phyloP scores from a whole-genome alignment of 306 rosid genomes.

The Sphenostylis stenocarpa region DNA sequence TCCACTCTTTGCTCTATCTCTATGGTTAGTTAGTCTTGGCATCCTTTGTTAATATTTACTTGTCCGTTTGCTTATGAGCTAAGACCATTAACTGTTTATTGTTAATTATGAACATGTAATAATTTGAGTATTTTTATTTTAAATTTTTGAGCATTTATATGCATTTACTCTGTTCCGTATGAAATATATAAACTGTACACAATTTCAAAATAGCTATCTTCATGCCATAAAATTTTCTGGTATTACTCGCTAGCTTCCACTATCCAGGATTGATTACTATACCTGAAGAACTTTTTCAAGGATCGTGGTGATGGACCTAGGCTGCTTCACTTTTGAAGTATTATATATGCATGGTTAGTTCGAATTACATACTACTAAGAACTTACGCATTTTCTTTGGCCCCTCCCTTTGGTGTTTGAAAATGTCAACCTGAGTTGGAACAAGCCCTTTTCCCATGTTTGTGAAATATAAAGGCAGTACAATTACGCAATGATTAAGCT shows the following conservation, averaged over 20 bases:
- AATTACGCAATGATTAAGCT: slow-evolving; percentile 5
- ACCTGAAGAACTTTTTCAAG: too few species aligned
- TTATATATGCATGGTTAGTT: too few species aligned
- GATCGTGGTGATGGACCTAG: too few species aligned
- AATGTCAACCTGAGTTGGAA: slow-evolving; percentile 6
- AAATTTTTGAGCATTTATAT: neutral
- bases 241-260: too few species aligned
- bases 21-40: neutral
- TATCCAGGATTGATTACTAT: too few species aligned
- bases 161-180: neutral
- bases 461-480: neutral
- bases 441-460: neutral
- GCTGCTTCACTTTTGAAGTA: too few species aligned
- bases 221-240: too few species aligned
- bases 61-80: neutral
- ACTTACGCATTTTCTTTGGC: too few species aligned
- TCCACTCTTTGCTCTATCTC: neutral
- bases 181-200: neutral
- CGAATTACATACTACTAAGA: too few species aligned
- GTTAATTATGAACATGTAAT: neutral
- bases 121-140: neutral
- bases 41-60: neutral
- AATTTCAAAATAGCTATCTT: neutral
- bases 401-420: neutral
- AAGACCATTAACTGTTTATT: neutral